Percentiles rank a stretch among this genome's conserved stretches.
Evolutionary conservation across 2,329 filamentous ascomycete species (phyloP).

Genomic region (Coniosporium tulheliwenetii): DNA sequence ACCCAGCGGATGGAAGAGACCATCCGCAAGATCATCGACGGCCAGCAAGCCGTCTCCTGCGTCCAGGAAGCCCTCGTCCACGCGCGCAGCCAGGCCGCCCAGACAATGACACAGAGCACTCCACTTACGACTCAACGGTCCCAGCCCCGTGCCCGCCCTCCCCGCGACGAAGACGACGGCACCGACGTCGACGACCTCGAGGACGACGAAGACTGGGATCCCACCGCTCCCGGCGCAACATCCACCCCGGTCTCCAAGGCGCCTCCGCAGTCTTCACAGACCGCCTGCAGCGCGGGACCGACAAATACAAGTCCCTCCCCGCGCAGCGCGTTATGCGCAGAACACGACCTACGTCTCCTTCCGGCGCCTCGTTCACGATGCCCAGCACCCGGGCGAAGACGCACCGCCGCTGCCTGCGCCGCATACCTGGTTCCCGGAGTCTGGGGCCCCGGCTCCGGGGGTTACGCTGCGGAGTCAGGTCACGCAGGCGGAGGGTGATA

Average conservation of each 20-base stretch:
- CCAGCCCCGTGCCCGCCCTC: not conserved
- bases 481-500: slow-evolving; percentile 29
- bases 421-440: slow-evolving; percentile 46
- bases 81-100: slow-evolving; percentile 18
- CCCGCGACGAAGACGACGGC: slow-evolving; percentile 9
- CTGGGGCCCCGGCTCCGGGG: slow-evolving; percentile 26
- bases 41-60: slow-evolving; percentile 28
- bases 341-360: slow-evolving; percentile 47
- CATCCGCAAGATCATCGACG: slow-evolving; percentile 43
- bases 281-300: slow-evolving; percentile 23
- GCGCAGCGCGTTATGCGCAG: slow-evolving; percentile 35
- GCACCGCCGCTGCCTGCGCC: slow-evolving; percentile 38
- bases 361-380: slow-evolving; percentile 45
- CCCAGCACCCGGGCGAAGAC: slow-evolving; percentile 36
- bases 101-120: slow-evolving; percentile 16
- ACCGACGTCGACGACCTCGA: slow-evolving; percentile 21
- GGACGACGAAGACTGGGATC: slow-evolving; percentile 21
- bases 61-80: slow-evolving; percentile 30
- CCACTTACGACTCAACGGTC: slow-evolving; percentile 17
- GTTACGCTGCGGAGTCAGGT: slow-evolving; percentile 14
- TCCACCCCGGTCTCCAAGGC: slow-evolving; percentile 15
- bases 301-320: slow-evolving; percentile 24
- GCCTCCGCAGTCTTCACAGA: slow-evolving; percentile 19
- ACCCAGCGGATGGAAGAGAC: slow-evolving; percentile 41
- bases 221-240: slow-evolving; percentile 21